Conservation (phyloP, 257 asterid genomes). For the Thymus mandschuricus region DNA sequence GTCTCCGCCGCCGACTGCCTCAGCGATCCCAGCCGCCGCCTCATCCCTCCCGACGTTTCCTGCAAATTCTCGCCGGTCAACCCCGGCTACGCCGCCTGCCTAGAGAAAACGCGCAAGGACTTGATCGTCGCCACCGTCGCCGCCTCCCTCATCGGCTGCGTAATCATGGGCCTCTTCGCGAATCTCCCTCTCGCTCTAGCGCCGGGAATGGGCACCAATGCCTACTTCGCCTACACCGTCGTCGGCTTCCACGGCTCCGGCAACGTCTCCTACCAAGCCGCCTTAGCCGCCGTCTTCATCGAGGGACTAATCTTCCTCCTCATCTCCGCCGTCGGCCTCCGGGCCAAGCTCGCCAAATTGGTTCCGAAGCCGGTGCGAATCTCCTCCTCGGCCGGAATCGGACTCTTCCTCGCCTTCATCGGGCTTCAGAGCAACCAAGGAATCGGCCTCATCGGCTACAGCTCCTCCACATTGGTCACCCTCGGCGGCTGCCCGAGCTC, state of each 20-base stretch:
- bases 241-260: slow-evolving; percentile 98
- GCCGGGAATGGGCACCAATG: slow-evolving; percentile 95
- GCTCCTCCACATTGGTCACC: slow-evolving; percentile 78
- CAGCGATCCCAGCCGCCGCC: slow-evolving; percentile 41
- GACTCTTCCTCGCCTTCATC: slow-evolving; percentile 80
- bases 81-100: slow-evolving; percentile 87
- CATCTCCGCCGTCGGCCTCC: slow-evolving; percentile 75
- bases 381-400: slow-evolving; percentile 93
- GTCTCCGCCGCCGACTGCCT: slow-evolving; percentile 51
- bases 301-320: slow-evolving; percentile 74
- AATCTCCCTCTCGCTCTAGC: slow-evolving; percentile 82
- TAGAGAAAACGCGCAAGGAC: slow-evolving; percentile 66
- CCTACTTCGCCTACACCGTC: slow-evolving; percentile 89
- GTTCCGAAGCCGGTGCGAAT: slow-evolving; percentile 85
- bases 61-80: slow-evolving; percentile 87
- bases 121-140: slow-evolving; percentile 88
- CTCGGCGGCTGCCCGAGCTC: slow-evolving; percentile 83
- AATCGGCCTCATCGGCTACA: slow-evolving; percentile 72
- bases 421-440: slow-evolving; percentile 89
- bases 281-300: slow-evolving; percentile 83
- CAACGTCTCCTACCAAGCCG: slow-evolving; percentile 65
- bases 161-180: slow-evolving; percentile 80
- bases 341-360: slow-evolving; percentile 75
- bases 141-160: slow-evolving; percentile 76
- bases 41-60: slow-evolving; percentile 59